Evolutionary conservation across 768 basidiomycete species (phyloP), one percentile per base, ranked within the genome.

Genomic region (Boletus barrowsii): DNA sequence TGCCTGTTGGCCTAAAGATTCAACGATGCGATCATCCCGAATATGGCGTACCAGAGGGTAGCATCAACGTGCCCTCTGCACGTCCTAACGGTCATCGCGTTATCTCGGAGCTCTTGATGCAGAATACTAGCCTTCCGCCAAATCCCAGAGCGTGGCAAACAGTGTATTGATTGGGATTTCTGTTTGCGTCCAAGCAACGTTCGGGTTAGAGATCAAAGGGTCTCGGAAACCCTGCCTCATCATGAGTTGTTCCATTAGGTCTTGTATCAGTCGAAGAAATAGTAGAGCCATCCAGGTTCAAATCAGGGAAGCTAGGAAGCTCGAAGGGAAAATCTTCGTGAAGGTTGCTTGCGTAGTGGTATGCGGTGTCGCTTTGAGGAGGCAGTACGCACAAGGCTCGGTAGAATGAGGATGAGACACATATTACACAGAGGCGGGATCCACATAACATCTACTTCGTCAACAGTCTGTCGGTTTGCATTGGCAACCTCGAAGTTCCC

Each of bases 171-270:
- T 48, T 70, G 44, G 53, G 57, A 14, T 64, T 53, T 8, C 64
- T 65, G n/a, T 59, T 43, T 17, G 33, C 32, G 17, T 60, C 49
- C 15, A 72, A 54, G 51, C 67, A 69, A 3, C 71, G 71, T 30
- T 68, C 65, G 6, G 73, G 73, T 24, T 58, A 55, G 57, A 74
- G 73, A n/a, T 47, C 60, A 44, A 56, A 63, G 0, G 73, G 72
- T 32, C 63, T 52, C 3, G 69, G 69, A 50, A 73, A 76, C 17
- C 57, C 52, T 17, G 53, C 51, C n/a, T 62, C 62, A 54, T 75
- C 68, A 20, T 64, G 72, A 5, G 70, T 53, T 48, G 75, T 73
- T 17, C 63, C 70, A 68, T 72, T 73, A 22, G 11, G 24, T 33
- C 18, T 20, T 9, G 5, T 24, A 11, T 54, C 36, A 43, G 47